A percentile compares a stretch with the other conserved stretches of the same genome.
Evolutionary conservation across 345 rosid genomes (phyloP).

Genomic region (Brassica nigra): DNA sequence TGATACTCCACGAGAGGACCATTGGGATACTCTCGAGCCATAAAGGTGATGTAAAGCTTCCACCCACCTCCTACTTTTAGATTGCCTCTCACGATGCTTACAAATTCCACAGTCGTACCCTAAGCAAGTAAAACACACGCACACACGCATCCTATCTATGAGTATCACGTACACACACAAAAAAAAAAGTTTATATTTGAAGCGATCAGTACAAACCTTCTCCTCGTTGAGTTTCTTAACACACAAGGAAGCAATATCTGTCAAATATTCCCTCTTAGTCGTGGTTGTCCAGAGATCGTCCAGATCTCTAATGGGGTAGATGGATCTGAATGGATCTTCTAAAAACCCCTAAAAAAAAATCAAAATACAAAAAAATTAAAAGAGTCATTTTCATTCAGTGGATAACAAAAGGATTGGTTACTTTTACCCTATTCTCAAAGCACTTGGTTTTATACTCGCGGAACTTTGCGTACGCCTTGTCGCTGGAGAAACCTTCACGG

Average conservation of each 20-base stretch:
- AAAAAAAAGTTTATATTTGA: background rate
- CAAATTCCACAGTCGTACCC: background rate
- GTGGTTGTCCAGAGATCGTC: background rate
- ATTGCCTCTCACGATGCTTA: conserved; percentile 3
- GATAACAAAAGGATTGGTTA: background rate
- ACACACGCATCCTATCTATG: background rate
- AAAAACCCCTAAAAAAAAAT: background rate
- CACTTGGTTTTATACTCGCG: background rate
- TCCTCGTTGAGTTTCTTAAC: background rate
- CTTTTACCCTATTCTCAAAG: background rate
- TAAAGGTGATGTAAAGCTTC: background rate
- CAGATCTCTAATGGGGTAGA: background rate
- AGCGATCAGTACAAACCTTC: background rate
- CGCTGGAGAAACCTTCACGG: background rate
- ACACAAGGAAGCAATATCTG: background rate
- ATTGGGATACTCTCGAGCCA: background rate
- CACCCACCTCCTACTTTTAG: background rate
- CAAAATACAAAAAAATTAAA: background rate
- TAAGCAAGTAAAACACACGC: background rate
- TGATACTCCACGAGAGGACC: conserved; percentile 8
- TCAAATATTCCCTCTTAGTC: background rate
- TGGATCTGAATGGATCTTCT: background rate
- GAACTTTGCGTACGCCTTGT: background rate
- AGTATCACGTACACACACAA: background rate
- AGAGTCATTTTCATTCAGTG: background rate